These are phyloP conservation scores for Solanum pinnatisectum DNA, from an alignment of 257 asterid species.

Conservation along the genomic window DNA sequence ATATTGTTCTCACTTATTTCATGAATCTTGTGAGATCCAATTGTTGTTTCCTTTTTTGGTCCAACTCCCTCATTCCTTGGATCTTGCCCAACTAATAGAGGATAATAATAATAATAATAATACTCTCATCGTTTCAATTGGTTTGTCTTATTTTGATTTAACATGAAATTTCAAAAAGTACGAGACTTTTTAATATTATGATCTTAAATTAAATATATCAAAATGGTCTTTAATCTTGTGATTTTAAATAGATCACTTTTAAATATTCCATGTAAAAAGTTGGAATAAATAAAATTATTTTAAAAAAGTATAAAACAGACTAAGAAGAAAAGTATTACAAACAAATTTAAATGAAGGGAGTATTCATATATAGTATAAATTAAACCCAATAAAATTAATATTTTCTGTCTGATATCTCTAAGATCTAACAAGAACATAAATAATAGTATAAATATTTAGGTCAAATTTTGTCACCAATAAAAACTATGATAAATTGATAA, in stretches of 20 bases:
- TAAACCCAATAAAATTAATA: neutral
- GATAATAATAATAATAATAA: neutral
- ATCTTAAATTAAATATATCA: too few relatives aligned
- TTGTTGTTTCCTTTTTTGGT: neutral
- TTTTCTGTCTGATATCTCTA: neutral
- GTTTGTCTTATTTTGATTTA: too few relatives aligned
- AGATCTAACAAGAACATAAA: neutral
- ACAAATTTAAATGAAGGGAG: too few relatives aligned
- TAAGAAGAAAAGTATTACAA: too few relatives aligned
- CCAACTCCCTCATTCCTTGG: slow-evolving; percentile 3
- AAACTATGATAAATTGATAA: neutral
- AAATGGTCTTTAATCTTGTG: too few relatives aligned
- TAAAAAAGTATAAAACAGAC: too few relatives aligned
- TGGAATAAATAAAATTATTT: too few relatives aligned
- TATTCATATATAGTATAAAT: neutral
- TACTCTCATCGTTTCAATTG: too few relatives aligned
- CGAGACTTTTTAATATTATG: too few relatives aligned
- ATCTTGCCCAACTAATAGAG: neutral
- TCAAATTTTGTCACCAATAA: neutral
- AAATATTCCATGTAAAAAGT: too few relatives aligned
- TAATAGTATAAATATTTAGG: neutral
- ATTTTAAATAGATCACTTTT: too few relatives aligned
- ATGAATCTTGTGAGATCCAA: neutral
- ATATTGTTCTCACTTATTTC: neutral
- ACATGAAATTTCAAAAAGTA: too few relatives aligned